A percentile compares a stretch with the other conserved stretches of the same genome.
Conservation (phyloP, 768 basidiomycete genomes). For the Pleurotus salmoneostramineus region DNA sequence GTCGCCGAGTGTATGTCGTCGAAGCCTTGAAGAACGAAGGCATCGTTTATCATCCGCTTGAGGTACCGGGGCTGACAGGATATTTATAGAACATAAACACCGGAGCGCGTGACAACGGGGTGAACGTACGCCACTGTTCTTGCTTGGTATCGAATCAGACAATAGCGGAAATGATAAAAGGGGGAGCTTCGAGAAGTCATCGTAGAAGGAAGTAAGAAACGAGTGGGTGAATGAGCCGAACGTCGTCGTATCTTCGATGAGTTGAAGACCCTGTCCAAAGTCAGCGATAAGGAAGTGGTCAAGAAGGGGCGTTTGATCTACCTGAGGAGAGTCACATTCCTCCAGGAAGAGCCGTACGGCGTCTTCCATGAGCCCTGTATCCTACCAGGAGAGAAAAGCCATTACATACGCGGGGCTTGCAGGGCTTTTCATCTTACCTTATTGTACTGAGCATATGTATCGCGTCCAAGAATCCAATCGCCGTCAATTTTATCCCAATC, state of each 20-base stretch:
- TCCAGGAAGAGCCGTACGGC: conserved; percentile 65
- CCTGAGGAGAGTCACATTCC: conserved; percentile 75
- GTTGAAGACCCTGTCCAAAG: conserved; percentile 57
- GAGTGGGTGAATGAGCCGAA: conserved; percentile 66
- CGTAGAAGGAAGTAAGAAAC: conserved; percentile 57
- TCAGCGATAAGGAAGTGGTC: neutral
- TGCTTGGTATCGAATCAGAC: conserved; percentile 34
- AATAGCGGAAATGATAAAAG: conserved; percentile 54
- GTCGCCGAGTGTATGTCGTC: conserved; percentile 42
- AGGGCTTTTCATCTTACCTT: conserved; percentile 34
- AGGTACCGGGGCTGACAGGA: conserved; percentile 27
- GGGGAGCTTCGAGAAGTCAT: conserved; percentile 66
- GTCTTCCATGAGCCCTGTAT: conserved; percentile 64
- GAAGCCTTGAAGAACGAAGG: conserved; percentile 49
- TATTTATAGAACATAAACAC: conserved; percentile 11
- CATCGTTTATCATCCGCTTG: conserved; percentile 56
- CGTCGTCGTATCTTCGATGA: conserved; percentile 53
- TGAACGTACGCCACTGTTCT: conserved; percentile 38
- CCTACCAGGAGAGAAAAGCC: conserved; percentile 29
- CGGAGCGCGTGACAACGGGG: conserved; percentile 5
- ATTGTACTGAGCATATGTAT: conserved; percentile 50
- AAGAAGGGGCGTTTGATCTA: conserved; percentile 18
- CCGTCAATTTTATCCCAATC: conserved; percentile 51
- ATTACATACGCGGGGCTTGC: neutral
- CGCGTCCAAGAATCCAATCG: conserved; percentile 53